Conservation (phyloP, 768 basidiomycete species). For the Calocybe cyanea region DNA sequence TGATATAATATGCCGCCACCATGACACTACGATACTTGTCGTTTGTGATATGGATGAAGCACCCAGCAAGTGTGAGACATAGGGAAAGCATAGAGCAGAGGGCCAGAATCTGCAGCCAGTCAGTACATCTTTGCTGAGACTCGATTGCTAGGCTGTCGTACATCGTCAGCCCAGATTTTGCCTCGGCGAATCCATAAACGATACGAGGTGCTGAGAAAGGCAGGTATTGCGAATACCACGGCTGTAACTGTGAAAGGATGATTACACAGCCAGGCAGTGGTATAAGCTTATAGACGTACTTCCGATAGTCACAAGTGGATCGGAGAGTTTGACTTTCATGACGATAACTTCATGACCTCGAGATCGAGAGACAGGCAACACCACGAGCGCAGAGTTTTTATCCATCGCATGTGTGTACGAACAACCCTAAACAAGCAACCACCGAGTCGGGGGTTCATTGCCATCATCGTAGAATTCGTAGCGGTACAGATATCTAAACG, state of each 20-base stretch:
- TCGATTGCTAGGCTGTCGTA: too few species aligned
- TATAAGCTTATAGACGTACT: slow-evolving; percentile 7
- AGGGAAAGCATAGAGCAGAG: slow-evolving; percentile 24
- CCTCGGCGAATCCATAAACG: slow-evolving; percentile 29
- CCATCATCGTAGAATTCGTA: too few species aligned
- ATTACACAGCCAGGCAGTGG: too few species aligned
- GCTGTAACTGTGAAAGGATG: slow-evolving; percentile 23
- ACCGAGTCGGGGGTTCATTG: too few species aligned
- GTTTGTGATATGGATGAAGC: slow-evolving; percentile 23
- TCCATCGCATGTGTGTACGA: too few species aligned
- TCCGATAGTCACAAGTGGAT: slow-evolving; percentile 6
- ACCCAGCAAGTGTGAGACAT: slow-evolving; percentile 22
- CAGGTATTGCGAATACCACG: slow-evolving; percentile 28
- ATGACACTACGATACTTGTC: slow-evolving; percentile 12
- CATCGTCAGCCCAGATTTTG: slow-evolving; percentile 34
- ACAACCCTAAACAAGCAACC: too few species aligned
- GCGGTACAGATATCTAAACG: too few species aligned
- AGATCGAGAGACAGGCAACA: too few species aligned
- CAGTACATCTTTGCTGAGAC: too few species aligned
- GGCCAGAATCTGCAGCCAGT: slow-evolving; percentile 23
- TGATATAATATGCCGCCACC: slow-evolving; percentile 30
- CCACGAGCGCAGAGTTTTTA: too few species aligned
- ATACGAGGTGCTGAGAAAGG: slow-evolving; percentile 26
- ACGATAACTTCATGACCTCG: not conserved
- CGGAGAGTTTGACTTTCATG: slow-evolving; percentile 3